Evolutionary conservation across 1,139 yeast genomes (phyloP), one percentile per base, ranked within the genome.

Genomic region (Taphrina sp.): DNA sequence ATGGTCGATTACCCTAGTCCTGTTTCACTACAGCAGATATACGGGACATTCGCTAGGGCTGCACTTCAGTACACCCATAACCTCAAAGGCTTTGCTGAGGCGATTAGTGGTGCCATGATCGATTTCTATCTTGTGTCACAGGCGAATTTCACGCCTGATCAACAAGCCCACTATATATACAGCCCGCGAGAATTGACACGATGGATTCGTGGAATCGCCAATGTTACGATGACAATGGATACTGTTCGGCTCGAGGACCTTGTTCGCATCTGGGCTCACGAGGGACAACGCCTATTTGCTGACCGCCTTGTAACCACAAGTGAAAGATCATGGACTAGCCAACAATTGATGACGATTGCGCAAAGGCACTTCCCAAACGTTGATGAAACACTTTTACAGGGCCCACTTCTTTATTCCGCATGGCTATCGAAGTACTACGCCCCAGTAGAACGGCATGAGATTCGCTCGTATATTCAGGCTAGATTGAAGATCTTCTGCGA

Each of bases 171-270:
- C 65, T 87, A 88, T 64, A 73, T 86, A 0, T 85, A 84, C 66
- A 84, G 95, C 23, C 97, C 98, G 0, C 80, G 97, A 67, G 98
- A 92, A 65, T 74, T 92, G 23, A 88, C 97, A 0, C 72, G 97
- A 59, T 88, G 96, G 95, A 73, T 81, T 1, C 75, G 85, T 59
- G 95, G 96, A n/a, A 69, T 92, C 1, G 75, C 79, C 53, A 79
- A 78, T 49, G 83, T 84, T 0, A 64, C 85, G 10, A 70, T 72
- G 56, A 67, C 75, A 1, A 62, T 71, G 1, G 73, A 72, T 2
- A 67, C 70, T 29, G 60, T 73, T 1, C 64, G 71, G 0, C 64
- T 80, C 14, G 71, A 71, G 31, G 74, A 75, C 0, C 68, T 88
- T 22, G 68, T 85, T 0, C 71, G 90, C 35, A 64, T 87, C 1